phyloP scores from a whole-genome alignment of 2,329 filamentous ascomycete genomes.

The Tolypocladium paradoxum region DNA sequence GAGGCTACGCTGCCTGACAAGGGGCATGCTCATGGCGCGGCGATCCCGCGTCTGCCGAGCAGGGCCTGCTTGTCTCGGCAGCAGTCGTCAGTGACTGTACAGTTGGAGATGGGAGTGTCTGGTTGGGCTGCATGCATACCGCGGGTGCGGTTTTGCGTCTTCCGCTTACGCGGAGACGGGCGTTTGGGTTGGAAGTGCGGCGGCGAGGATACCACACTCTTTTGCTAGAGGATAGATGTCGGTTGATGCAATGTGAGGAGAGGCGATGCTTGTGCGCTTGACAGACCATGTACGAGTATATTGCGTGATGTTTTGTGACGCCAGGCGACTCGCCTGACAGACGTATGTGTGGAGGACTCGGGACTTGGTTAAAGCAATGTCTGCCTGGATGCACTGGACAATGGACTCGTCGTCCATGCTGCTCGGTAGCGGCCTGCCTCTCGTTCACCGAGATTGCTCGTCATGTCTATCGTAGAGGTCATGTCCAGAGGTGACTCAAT shows the following conservation, averaged over 20 bases:
- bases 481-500: no score
- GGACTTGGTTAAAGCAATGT: background rate
- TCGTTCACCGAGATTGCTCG: no score
- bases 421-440: no score
- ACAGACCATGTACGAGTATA: background rate
- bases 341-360: background rate
- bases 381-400: background rate
- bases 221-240: slow-evolving; percentile 5
- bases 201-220: slow-evolving; percentile 1
- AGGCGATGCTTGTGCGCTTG: background rate
- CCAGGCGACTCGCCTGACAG: background rate
- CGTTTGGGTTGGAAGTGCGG: background rate
- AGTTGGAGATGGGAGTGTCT: background rate
- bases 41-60: background rate
- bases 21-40: background rate
- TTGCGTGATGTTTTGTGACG: background rate
- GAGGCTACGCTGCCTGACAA: background rate
- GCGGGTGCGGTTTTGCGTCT: background rate
- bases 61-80: background rate
- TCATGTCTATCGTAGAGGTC: no score
- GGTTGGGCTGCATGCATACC: background rate
- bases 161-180: background rate
- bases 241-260: background rate
- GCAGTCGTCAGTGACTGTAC: background rate
- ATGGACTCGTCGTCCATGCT: background rate